phyloP scores from a whole-genome alignment of 495 filamentous ascomycete genomes.

The Aspergillus mulundensis region DNA sequence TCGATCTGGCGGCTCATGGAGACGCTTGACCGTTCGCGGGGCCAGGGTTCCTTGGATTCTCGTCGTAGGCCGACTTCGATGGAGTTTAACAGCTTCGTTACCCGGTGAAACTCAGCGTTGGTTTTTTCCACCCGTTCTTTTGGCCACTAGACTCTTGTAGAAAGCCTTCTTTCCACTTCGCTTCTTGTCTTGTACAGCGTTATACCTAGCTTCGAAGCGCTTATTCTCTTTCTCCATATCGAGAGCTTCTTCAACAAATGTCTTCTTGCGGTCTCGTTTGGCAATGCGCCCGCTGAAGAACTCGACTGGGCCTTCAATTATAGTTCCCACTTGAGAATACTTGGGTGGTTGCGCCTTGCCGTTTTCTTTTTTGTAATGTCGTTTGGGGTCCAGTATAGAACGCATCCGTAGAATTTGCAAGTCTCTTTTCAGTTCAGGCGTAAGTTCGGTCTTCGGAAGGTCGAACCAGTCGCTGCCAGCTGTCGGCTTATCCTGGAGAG shows the following conservation, averaged over 20 bases:
- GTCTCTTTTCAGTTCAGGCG: conserved; percentile 80
- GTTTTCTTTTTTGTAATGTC: conserved; percentile 85
- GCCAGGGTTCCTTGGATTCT: too few relatives aligned
- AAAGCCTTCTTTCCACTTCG: conserved; percentile 67
- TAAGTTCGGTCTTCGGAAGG: conserved; percentile 76
- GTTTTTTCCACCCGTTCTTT: conserved; percentile 44
- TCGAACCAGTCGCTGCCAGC: conserved; percentile 75
- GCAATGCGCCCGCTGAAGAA: conserved; percentile 72
- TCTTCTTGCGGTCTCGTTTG: conserved; percentile 84
- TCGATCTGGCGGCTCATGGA: too few relatives aligned
- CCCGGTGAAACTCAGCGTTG: conserved; percentile 1
- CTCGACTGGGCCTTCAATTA: conserved; percentile 86
- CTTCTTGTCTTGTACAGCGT: conserved; percentile 62
- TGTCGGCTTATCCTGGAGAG: conserved; percentile 51
- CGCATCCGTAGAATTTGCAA: conserved; percentile 85
- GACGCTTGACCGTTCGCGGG: too few relatives aligned
- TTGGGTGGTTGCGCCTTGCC: conserved; percentile 63
- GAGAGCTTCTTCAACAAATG: conserved; percentile 85
- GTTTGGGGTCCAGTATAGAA: conserved; percentile 80
- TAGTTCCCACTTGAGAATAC: conserved; percentile 83
- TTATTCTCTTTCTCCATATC: conserved; percentile 55
- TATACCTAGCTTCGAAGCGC: conserved; percentile 68
- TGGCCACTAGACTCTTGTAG: conserved; percentile 62
- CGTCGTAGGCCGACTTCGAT: background rate
- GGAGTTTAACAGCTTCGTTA: background rate